These are phyloP conservation scores for Pythium brassicae DNA, from an alignment of 352 stramenopile species.

Conservation along the genomic window DNA sequence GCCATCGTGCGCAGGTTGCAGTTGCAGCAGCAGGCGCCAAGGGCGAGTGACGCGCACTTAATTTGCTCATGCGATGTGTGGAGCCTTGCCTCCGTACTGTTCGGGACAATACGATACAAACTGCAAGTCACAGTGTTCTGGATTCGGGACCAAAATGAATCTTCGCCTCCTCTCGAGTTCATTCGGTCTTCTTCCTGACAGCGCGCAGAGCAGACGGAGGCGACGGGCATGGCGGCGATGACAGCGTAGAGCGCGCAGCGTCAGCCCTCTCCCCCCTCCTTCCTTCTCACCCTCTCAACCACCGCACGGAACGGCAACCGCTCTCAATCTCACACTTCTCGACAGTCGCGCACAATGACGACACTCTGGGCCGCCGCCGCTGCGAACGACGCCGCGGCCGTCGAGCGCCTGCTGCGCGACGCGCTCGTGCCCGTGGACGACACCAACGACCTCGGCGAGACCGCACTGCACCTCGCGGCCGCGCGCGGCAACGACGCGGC, in stretches of 20 bases:
- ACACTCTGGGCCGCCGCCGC: conserved; percentile 7
- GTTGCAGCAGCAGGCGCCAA: background rate
- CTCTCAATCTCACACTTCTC: conserved; percentile 35
- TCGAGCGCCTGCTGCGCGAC: conserved; percentile 19
- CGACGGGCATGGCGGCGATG: background rate
- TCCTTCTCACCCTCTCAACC: background rate
- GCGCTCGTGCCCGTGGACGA: conserved; percentile 43
- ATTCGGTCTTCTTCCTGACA: background rate
- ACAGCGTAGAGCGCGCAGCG: background rate
- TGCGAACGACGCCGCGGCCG: background rate
- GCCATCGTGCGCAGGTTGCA: no score
- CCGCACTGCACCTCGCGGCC: conserved; percentile 67
- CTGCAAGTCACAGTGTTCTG: background rate
- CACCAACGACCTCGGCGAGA: conserved; percentile 67
- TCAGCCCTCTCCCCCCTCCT: background rate
- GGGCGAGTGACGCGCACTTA: background rate
- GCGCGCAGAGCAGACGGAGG: background rate
- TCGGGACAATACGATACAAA: background rate
- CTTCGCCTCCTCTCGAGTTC: background rate
- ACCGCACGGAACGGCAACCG: background rate
- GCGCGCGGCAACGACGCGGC: conserved; percentile 45
- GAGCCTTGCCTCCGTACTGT: no score
- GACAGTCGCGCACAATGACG: conserved; percentile 30
- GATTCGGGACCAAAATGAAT: background rate
- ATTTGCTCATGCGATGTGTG: background rate